Evolutionary conservation across 2,329 filamentous ascomycete species (phyloP).

Genomic region (Talaromyces sp.): DNA sequence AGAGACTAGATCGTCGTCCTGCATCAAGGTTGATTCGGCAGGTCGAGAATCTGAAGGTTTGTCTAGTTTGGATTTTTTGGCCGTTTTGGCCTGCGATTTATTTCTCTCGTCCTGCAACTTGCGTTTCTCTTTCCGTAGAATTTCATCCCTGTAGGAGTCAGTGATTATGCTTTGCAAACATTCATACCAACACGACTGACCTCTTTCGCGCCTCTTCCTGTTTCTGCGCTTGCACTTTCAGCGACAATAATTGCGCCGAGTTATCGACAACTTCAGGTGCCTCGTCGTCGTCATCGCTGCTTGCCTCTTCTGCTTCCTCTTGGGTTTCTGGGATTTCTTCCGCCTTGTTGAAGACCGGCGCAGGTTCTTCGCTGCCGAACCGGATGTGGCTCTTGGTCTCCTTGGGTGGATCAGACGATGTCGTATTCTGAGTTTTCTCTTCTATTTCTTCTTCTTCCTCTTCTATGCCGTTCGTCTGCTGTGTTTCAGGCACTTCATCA

Average conservation of each 20-base stretch:
- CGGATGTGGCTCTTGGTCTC: conserved; percentile 23
- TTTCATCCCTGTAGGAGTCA: conserved; percentile 26
- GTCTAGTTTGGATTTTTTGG: conserved; percentile 25
- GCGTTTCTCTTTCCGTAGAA: conserved; percentile 34
- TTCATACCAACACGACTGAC: conserved; percentile 19
- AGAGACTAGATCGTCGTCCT: conserved; percentile 33
- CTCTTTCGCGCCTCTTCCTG: conserved; percentile 31
- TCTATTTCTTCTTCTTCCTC: not conserved
- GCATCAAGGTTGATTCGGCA: conserved; percentile 8
- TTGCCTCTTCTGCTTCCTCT: conserved; percentile 7
- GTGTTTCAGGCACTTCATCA: conserved; percentile 3
- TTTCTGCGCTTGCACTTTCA: conserved; percentile 35
- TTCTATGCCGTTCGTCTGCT: not conserved
- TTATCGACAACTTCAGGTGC: conserved; percentile 39
- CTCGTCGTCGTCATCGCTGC: conserved; percentile 32
- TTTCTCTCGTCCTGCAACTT: conserved; percentile 33
- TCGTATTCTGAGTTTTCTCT: not conserved
- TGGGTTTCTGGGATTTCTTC: conserved; percentile 17
- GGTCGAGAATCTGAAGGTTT: conserved; percentile 11
- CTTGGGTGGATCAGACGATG: not conserved
- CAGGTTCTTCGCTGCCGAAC: conserved; percentile 38
- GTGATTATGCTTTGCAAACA: not conserved
- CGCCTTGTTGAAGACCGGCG: conserved; percentile 15
- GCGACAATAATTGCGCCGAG: conserved; percentile 30
- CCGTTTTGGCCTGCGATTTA: conserved; percentile 32